Base-by-base conservation (phyloP, 192 early-diverging fungal genomes). In the Jimgerdemannia flammicorona region DNA sequence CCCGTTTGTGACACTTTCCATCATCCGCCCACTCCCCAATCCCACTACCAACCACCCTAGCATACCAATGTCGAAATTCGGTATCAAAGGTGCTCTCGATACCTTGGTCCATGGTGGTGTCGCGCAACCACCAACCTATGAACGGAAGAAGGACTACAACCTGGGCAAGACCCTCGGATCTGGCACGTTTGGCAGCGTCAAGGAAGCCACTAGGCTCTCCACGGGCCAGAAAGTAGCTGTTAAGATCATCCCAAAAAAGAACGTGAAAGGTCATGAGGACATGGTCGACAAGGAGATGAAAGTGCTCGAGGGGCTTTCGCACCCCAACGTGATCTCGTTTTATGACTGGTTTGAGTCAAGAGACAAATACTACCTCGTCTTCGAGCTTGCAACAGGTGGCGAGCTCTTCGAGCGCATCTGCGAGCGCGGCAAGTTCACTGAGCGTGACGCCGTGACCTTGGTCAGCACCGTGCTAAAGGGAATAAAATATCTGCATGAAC, bases 201-300 rank as follows among this genome's bases (percentile, higher is more conserved):
- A 90, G 70, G 76, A 86, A 73, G 91, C 92, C n/a, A 83, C 70
- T 4, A 83, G 87, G 9, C 87, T 92, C 67, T 89, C 87, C n/a
- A 90, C 92, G 20, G 89, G 91, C 14, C 88, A 91, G 40, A 85
- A 89, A 41, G 95, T 95, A 39, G 97, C 97, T 0, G 87, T 97
- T 76, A 98, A 98, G 81, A 90, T 98, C 66, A 98, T 98, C 81
- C 90, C 89, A 79, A 97, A 98, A 80, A 88, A 89, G 72, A 87
- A 91, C 3, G 90, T 97, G 73, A 89, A 79, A 43, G 92, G 91
- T 63, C 91, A 96, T 72, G 94, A 92, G 74, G 87, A 91, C 54
- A 93, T 98, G 93, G 95, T 98, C 11, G 77, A 92, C 65, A 93
- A 94, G 80, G 97, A 99, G 82, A 95, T 98, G 80, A 86, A 94